Percentiles rank a stretch among this genome's conserved stretches.
Evolutionary conservation across 192 early-diverging fungal genomes (phyloP).

Genomic region (Chytriomyces sp.): DNA sequence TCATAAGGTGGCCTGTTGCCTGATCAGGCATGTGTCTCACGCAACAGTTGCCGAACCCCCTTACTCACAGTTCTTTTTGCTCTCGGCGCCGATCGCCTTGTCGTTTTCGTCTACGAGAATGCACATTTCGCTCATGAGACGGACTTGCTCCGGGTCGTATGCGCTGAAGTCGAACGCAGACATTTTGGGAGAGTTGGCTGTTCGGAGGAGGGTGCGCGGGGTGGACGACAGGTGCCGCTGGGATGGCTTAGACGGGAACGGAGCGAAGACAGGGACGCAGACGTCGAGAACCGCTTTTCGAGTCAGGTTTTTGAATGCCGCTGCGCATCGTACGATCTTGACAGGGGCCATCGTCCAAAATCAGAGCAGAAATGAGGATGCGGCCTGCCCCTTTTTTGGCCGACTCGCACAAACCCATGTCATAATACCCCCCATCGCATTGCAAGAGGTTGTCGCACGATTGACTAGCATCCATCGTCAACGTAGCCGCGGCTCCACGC

Average conservation of each 20-base stretch:
- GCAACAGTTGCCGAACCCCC: not conserved
- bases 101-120: slow-evolving; percentile 91
- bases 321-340: no score
- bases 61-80: slow-evolving; percentile 88
- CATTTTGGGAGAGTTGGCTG: slow-evolving; percentile 13
- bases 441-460: no score
- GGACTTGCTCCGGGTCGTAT: slow-evolving; percentile 62
- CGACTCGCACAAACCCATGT: no score
- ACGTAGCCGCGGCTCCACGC: no score
- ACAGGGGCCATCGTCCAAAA: not conserved
- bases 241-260: not conserved
- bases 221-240: not conserved
- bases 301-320: not conserved
- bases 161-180: slow-evolving; percentile 38
- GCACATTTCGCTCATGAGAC: slow-evolving; percentile 97
- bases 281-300: not conserved
- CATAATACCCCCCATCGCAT: no score
- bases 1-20: slow-evolving; percentile 92
- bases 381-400: no score
- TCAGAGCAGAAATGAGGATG: not conserved
- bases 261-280: not conserved
- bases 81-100: slow-evolving; percentile 76
- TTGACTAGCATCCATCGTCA: no score
- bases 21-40: not conserved
- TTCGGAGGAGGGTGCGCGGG: not conserved